Conservation (phyloP, 805 yeast species). For the Wickerhamiella kazuoi region DNA sequence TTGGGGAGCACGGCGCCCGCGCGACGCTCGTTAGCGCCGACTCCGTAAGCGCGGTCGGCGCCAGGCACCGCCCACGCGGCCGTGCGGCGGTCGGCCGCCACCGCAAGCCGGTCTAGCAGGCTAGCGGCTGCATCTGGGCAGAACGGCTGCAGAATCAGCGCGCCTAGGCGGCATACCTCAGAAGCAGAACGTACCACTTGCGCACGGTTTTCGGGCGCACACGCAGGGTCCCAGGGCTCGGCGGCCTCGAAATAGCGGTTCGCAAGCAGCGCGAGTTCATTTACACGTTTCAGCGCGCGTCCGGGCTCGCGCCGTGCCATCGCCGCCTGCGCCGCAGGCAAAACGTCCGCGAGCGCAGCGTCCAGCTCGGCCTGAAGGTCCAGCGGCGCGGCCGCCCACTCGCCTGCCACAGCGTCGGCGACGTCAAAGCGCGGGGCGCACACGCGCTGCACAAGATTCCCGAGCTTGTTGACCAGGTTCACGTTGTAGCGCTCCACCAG, state of each 20-base stretch:
- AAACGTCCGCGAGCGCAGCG: neutral
- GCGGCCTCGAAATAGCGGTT: slow-evolving; percentile 50
- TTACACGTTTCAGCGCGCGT: slow-evolving; percentile 23
- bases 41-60: slow-evolving; percentile 44
- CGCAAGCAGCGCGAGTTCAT: slow-evolving; percentile 23
- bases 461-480: slow-evolving; percentile 62
- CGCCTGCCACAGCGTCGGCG: slow-evolving; percentile 1
- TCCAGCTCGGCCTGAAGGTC: neutral
- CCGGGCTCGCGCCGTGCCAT: slow-evolving; percentile 26
- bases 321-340: neutral
- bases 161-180: slow-evolving; percentile 49
- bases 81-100: slow-evolving; percentile 27
- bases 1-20: too few species aligned
- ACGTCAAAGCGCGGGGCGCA: slow-evolving; percentile 55
- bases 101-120: slow-evolving; percentile 48
- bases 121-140: slow-evolving; percentile 45
- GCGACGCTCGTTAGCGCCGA: slow-evolving; percentile 32
- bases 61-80: slow-evolving; percentile 34
- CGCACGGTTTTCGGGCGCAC: slow-evolving; percentile 9
- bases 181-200: slow-evolving; percentile 41
- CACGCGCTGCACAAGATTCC: slow-evolving; percentile 58
- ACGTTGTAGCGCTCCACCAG: slow-evolving; percentile 25
- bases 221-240: slow-evolving; percentile 53
- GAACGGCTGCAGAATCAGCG: slow-evolving; percentile 54
- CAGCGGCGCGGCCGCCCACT: neutral